Evolutionary conservation across 1,284 basidiomycete genomes (phyloP).

Genomic region (Wolfiporia cocos): DNA sequence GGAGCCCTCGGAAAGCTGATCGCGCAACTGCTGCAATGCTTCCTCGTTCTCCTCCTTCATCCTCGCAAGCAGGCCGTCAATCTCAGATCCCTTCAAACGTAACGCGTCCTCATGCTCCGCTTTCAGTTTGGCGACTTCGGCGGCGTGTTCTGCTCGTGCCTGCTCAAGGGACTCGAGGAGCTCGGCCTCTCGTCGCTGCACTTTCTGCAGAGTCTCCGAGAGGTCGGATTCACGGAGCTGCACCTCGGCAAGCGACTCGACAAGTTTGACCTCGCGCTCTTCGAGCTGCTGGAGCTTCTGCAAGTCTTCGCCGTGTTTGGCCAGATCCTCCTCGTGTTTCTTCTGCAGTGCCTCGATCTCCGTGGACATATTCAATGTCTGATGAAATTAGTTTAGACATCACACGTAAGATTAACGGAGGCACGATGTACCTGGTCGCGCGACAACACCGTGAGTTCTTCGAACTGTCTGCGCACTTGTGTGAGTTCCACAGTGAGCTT

Average conservation of each 20-base stretch:
- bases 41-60: slow-evolving; percentile 37
- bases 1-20: slow-evolving; percentile 25
- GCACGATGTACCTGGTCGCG: slow-evolving; percentile 62
- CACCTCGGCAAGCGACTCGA: slow-evolving; percentile 40
- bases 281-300: slow-evolving; percentile 43
- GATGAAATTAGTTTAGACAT: background rate
- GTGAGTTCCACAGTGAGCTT: slow-evolving; percentile 60
- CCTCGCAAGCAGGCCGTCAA: slow-evolving; percentile 38
- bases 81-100: slow-evolving; percentile 42
- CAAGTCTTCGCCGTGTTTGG: slow-evolving; percentile 22
- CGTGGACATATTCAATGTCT: slow-evolving; percentile 82
- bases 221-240: slow-evolving; percentile 26
- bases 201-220: slow-evolving; percentile 38
- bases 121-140: slow-evolving; percentile 44
- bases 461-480: slow-evolving; percentile 71
- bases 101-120: slow-evolving; percentile 49
- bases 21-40: slow-evolving; percentile 22
- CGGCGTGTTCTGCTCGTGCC: slow-evolving; percentile 31
- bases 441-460: slow-evolving; percentile 73
- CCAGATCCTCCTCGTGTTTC: slow-evolving; percentile 50
- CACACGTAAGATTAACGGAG: background rate
- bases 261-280: slow-evolving; percentile 49
- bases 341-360: slow-evolving; percentile 72
- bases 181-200: slow-evolving; percentile 50
- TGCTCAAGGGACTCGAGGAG: slow-evolving; percentile 40